Evolutionary conservation across 192 early-diverging fungal species (phyloP), one percentile per base, ranked within the genome.

Genomic region (Coemansia sp.): DNA sequence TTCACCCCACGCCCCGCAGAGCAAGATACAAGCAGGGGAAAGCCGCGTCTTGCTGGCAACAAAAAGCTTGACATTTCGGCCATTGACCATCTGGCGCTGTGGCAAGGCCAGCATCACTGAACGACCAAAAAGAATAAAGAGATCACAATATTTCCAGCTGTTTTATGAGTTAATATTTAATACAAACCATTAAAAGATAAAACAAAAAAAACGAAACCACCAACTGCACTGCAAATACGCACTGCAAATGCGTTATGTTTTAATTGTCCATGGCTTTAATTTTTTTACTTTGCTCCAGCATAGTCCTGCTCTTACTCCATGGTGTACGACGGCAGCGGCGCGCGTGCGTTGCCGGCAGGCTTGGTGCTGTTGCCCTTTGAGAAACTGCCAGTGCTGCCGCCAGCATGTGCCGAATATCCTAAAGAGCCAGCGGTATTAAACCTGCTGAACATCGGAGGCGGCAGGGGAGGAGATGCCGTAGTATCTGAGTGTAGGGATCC

Each of bases 61-160:
- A 74, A 68, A 43, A 42, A 41, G 26, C 72, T 68, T 0, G 43
- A 60, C 8, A 74, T 72, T 19, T 78, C 76, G 6, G 71, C 76
- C 9, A 32, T 66, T 45, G 22, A 54, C 26, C 71, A 73, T 22
- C 67, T 73, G 36, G 26, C 46, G 22, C 58, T 62, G 13, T 78
- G 76, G 76, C 62, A 62, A 13, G 57, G 57, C 36, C 32, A 59
- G 16, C 36, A 59, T 4, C 57, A 39, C 5, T 52, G 13, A 59
- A 8, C 15, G 16, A 22, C 21, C 51, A 54, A 43, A 43, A 4
- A 43, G 21, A 41, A 15, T 19, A 62, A 22, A 39, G 36, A 45
- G 36, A 48, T 7, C 36, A 8, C 8, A 43, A 4, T 43, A 43
- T 43, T 12, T 43, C 1, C 13, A 43, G 42, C 8, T 12, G 42